A percentile compares a stretch with the other conserved stretches of the same genome.
Evolutionary conservation across 306 rosid species (phyloP).

Genomic region (Cicer yamashitae): DNA sequence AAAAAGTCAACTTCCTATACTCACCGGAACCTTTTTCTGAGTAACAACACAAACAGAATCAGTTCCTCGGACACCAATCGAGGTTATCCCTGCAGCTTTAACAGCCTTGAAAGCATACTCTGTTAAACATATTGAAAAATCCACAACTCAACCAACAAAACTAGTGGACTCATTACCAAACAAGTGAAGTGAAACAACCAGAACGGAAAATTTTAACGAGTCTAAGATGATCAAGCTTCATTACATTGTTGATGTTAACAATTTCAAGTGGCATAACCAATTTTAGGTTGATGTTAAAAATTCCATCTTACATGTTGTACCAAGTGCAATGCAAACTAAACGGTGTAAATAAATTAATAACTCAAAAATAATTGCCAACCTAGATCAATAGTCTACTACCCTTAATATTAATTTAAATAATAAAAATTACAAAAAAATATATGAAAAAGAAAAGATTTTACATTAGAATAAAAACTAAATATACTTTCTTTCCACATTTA

Average conservation of each 20-base stretch:
- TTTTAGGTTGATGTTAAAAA: background rate
- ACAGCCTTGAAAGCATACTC: constrained; percentile 99
- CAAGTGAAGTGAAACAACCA: constrained; percentile 19
- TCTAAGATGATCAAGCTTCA: constrained; percentile 1
- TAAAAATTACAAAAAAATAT: background rate
- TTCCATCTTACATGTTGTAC: background rate
- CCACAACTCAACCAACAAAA: constrained; percentile 41
- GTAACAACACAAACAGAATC: constrained; percentile 97
- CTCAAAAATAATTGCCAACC: constrained; percentile 11
- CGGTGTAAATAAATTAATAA: background rate
- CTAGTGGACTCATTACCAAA: constrained; percentile 31
- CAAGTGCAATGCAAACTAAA: constrained; percentile 3
- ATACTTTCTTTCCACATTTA: background rate
- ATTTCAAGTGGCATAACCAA: background rate
- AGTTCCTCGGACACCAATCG: constrained; percentile 92
- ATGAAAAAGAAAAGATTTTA: background rate
- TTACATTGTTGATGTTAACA: background rate
- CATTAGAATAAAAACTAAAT: background rate
- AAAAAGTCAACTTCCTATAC: constrained; percentile 44
- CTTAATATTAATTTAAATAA: background rate
- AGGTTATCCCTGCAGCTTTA: constrained; percentile 90
- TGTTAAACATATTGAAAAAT: constrained; percentile 50
- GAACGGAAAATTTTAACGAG: background rate
- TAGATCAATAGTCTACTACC: constrained; percentile 12
- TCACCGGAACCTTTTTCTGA: constrained; percentile 97